These are phyloP conservation scores for Pholiota microspora DNA, from an alignment of 768 basidiomycete species.

Conservation along the genomic window DNA sequence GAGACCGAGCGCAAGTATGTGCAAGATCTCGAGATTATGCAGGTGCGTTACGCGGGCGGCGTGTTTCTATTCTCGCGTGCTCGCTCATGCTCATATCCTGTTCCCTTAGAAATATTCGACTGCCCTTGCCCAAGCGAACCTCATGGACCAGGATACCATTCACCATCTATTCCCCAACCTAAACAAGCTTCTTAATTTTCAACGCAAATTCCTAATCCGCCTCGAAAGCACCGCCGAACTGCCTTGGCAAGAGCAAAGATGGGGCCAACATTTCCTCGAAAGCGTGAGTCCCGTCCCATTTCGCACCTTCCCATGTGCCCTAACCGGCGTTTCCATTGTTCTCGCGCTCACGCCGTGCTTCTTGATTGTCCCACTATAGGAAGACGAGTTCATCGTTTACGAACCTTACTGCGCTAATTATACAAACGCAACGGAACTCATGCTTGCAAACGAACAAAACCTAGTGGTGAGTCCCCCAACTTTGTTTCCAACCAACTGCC, in stretches of 20 bases:
- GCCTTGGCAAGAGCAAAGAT: slow-evolving; percentile 81
- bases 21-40: slow-evolving; percentile 93
- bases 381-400: slow-evolving; percentile 94
- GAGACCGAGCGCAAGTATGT: slow-evolving; percentile 97
- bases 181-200: slow-evolving; percentile 94
- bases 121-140: slow-evolving; percentile 75
- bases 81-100: slow-evolving; percentile 17
- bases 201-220: slow-evolving; percentile 89
- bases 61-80: slow-evolving; percentile 4
- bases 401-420: slow-evolving; percentile 98
- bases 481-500: slow-evolving; percentile 17
- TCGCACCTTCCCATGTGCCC: slow-evolving; percentile 34
- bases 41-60: slow-evolving; percentile 55
- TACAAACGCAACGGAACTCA: slow-evolving; percentile 80
- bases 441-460: slow-evolving; percentile 83
- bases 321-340: slow-evolving; percentile 43
- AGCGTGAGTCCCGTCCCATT: slow-evolving; percentile 64
- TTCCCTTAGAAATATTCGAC: slow-evolving; percentile 78
- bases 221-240: slow-evolving; percentile 83
- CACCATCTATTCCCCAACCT: slow-evolving; percentile 95
- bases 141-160: slow-evolving; percentile 92
- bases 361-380: slow-evolving; percentile 60
- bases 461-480: slow-evolving; percentile 66
- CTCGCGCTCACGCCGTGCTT: slow-evolving; percentile 29
- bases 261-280: slow-evolving; percentile 84